Base-by-base conservation (phyloP, 768 basidiomycete species). In the Lactarius trivialis region DNA sequence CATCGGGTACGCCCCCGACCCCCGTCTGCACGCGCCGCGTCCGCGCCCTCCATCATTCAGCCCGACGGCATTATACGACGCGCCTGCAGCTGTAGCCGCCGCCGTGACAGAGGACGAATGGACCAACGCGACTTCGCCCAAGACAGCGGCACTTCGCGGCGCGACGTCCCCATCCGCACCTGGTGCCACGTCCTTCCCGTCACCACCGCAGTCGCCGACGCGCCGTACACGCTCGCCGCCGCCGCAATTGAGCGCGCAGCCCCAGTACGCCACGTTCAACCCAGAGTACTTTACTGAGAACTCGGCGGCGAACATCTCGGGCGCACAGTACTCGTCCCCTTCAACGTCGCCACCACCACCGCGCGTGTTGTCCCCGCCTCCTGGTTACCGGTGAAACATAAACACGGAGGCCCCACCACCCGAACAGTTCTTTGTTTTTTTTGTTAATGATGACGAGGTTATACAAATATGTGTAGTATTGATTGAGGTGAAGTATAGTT, bases 11-110 rank as follows among this genome's bases (percentile, higher is more conserved):
- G 68, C 75, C 11, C 34, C 73, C 9, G 79, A 81, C 56, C 78
- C 78, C 26, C 75, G 66, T 36, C 70, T 85, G 58, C 72, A 80
- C 43, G 81, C 82, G 11, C 84, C 85, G 8, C 76, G 79, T 57
- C 83, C 84, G 21, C 63, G 58, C 17, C 53, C 52, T n/a, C 62
- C 63, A 2, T 43, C 63, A 2, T 56, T 60, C 32, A 43, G 48
- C 24, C 58, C 63, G 9, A 56, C 63, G 12, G 19, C 58, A 2
- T 21, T 59, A 9, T 64, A 64, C 17, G 58, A 37, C 24, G 19
- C 58, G 6, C 58, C 63, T 24, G 32, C 39, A 2, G 54, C 32
- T 0, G 63, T 58, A 21, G 48, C n/a, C 14, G n/a, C n/a, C n/a
- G n/a, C n/a, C n/a, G n/a, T n/a, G n/a, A n/a, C 36, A 26, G 58